phyloP scores from a whole-genome alignment of 1,284 basidiomycete species.

The Ceratobasidium papillatum region DNA sequence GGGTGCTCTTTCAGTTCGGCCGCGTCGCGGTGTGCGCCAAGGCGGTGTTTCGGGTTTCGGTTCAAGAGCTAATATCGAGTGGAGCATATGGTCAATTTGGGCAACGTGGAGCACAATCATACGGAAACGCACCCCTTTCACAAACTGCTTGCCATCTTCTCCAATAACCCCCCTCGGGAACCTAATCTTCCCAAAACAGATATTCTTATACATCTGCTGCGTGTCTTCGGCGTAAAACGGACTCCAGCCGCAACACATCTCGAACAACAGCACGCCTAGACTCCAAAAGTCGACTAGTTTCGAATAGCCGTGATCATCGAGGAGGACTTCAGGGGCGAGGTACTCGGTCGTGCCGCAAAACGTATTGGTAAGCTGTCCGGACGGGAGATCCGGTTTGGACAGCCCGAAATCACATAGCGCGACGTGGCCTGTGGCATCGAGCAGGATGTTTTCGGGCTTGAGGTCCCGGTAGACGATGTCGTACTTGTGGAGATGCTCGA shows the following conservation, averaged over 20 bases:
- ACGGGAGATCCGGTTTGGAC: constrained; percentile 92
- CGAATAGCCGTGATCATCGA: constrained; percentile 98
- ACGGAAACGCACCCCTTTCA: constrained; percentile 86
- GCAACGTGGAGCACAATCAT: constrained; percentile 42
- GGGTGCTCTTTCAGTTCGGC: constrained; percentile 95
- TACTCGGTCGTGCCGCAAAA: constrained; percentile 98
- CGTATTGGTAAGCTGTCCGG: constrained; percentile 96
- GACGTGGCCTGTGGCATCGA: constrained; percentile 96
- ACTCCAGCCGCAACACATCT: constrained; percentile 99
- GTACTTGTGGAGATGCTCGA: constrained; percentile 97
- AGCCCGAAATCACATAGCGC: constrained; percentile 97
- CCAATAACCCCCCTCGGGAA: constrained; percentile 97
- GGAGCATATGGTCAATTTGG: constrained; percentile 8
- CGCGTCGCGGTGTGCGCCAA: constrained; percentile 91
- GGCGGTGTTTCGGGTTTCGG: constrained; percentile 95
- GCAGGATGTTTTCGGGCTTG: constrained; percentile 96
- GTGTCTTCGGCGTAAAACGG: constrained; percentile 99
- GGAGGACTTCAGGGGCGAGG: constrained; percentile 97
- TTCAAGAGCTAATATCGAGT: constrained; percentile 79
- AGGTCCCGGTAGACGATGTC: constrained; percentile 91
- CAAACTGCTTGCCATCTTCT: constrained; percentile 99
- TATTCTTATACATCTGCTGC: constrained; percentile 99
- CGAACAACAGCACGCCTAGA: constrained; percentile 88
- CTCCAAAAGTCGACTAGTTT: constrained; percentile 99
- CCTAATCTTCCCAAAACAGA: constrained; percentile 98